Base-by-base conservation (phyloP, 2,329 filamentous ascomycete genomes). In the Diaporthe citriasiana region DNA sequence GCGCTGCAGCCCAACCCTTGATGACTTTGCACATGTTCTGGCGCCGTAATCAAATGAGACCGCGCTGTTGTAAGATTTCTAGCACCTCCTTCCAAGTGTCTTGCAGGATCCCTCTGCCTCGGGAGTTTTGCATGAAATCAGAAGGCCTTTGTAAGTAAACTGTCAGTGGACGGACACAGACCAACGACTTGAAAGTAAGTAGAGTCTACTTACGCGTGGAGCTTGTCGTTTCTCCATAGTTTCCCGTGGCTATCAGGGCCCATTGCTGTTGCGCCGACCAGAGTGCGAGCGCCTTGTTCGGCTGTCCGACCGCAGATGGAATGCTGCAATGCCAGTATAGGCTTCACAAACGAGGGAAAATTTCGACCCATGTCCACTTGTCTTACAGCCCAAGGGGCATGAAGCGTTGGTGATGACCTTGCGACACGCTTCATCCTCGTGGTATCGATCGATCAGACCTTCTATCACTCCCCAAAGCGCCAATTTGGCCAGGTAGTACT, bases 381-480 rank as follows among this genome's bases (percentile, higher is more conserved):
- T 84, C 25, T 76, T 79, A 76, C 85, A 87, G 40, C 86, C 78
- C 0, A 85, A 85, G 1, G 86, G 86, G 73, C 84, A 86, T 6
- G 82, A 79, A 0, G 84, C 84, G 59, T 85, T 87, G 73, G 87
- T 80, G 47, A 87, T 82, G 12, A 87, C 73, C 4, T 74, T 65
- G n/a, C 55, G 59, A 10, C 72, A 81, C 12, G 81, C 59, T 35
- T 68, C 57, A 15, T 73, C 65, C 5, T 60, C 40, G 13, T 53
- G 63, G 22, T 27, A 79, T 6, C 82, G 75, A 2, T 80, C 80
- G 8, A 84, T 83, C 3, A 86, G 77, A 13, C 78, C 82, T 69
- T 84, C 83, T 47, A 85, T 78, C 25, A 81, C 82, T 71, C 83
- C 85, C 76, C 85, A 82, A 2, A 71, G 57, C n/a, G 45, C 72